Evolutionary conservation across 495 filamentous ascomycete genomes (phyloP), one percentile per base, ranked within the genome.

Genomic region (Mycothermus thermophilus): DNA sequence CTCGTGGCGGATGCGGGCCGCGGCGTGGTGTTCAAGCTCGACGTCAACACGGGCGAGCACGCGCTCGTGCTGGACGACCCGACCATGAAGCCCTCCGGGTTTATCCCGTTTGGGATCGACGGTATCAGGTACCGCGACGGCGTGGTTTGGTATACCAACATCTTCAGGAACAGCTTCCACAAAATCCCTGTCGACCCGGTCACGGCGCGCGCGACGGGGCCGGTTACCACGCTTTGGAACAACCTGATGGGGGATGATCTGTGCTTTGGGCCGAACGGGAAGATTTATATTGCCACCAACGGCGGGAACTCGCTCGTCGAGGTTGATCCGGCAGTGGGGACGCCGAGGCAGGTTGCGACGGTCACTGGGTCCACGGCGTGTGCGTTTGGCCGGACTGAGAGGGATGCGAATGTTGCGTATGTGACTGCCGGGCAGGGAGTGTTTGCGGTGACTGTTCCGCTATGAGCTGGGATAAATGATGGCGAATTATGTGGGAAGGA

Each of bases 161-260:
- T 64, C 44, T 60, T 60, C 42, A 51, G 45, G 41, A 64, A 63
- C 46, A 55, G 40, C 19, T 58, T 64, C 40, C 50, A 63, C 44
- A 55, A 53, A 38, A 37, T 63, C 9, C 8, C 51, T 12, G 46
- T 64, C 24, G 59, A 64, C 38, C 33, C 52, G 3, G 43, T 34
- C 9, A 57, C 61, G 3, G 61, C 48, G n/a, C 55, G 57, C 43
- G 41, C 56, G 1, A 50, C 46, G 4, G 58, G 58, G 3, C 20
- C 34, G 8, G 48, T 54, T 12, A 44, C 42, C 0, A 59, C 59
- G 22, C 44, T 61, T 22, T 62, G 59, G 59, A 58, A 51, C 4
- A 57, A 59, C 27, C 39, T 56, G 14, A 53, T 57, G 50, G 56
- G 59, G 15, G 61, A 65, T 27, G 61, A 65, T 32, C 27, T 65